A percentile compares a stretch with the other conserved stretches of the same genome.
phyloP scores from a whole-genome alignment of 345 rosid genomes.

The Hibiscus mutabilis region DNA sequence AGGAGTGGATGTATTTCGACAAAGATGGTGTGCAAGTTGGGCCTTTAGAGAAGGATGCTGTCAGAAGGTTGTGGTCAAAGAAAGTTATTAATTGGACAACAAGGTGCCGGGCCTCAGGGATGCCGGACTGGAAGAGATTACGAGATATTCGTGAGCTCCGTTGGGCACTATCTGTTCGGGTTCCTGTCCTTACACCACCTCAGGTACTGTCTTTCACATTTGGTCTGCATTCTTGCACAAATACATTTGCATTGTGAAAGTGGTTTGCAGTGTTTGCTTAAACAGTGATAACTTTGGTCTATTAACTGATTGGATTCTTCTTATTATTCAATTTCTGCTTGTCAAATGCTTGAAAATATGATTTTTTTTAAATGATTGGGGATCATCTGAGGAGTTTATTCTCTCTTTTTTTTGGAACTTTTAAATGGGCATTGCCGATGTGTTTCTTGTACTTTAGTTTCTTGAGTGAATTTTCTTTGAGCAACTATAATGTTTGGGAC shows the following conservation, averaged over 20 bases:
- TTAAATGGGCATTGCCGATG: constrained; percentile 4
- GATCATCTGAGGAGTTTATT: neutral
- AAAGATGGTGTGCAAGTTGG: constrained; percentile 78
- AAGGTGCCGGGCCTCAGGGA: constrained; percentile 92
- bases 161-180: constrained; percentile 86
- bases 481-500: neutral
- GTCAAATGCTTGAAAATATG: neutral
- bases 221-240: constrained; percentile 2
- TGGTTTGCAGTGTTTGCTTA: neutral
- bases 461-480: constrained; percentile 7
- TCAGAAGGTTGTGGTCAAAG: constrained; percentile 94
- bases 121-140: constrained; percentile 91
- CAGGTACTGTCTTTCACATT: constrained; percentile 49
- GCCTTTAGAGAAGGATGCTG: constrained; percentile 91
- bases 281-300: neutral
- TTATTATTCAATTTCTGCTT: constrained; percentile 1
- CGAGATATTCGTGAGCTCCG: constrained; percentile 99
- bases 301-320: neutral
- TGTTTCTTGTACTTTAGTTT: neutral
- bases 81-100: constrained; percentile 83
- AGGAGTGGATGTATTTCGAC: constrained; percentile 92
- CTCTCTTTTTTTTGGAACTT: neutral
- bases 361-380: neutral
- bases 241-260: neutral
- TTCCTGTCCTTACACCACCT: constrained; percentile 89